These are phyloP conservation scores for Metschnikowia cubensis DNA, from an alignment of 805 yeast genomes.

Conservation along the genomic window DNA sequence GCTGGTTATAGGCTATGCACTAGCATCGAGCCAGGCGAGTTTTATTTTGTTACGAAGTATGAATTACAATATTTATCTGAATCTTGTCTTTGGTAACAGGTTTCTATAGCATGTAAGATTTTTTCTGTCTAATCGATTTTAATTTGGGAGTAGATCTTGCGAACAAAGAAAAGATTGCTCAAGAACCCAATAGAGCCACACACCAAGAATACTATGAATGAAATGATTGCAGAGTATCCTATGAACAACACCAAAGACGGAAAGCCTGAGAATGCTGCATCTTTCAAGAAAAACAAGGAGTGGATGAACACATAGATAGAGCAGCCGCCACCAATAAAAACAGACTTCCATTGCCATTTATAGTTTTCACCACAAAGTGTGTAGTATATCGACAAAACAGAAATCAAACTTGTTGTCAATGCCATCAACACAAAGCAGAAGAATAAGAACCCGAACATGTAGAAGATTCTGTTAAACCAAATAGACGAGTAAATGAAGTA, in stretches of 20 bases:
- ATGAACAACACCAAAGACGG: constrained; percentile 73
- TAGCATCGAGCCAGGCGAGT: background rate
- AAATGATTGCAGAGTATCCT: constrained; percentile 76
- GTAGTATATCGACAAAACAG: constrained; percentile 77
- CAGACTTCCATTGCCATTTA: constrained; percentile 96
- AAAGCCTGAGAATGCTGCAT: constrained; percentile 61
- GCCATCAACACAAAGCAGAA: constrained; percentile 83
- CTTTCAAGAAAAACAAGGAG: constrained; percentile 63
- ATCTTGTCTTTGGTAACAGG: background rate
- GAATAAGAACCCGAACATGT: constrained; percentile 96
- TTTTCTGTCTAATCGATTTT: constrained; percentile 58
- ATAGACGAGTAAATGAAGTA: constrained; percentile 86
- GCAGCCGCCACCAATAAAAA: constrained; percentile 86
- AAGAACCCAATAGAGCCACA: constrained; percentile 88
- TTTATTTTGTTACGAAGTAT: background rate
- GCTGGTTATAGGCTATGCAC: constrained; percentile 27
- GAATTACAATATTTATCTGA: constrained; percentile 2
- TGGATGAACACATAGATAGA: constrained; percentile 80
- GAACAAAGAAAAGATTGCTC: constrained; percentile 67
- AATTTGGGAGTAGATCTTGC: constrained; percentile 76
- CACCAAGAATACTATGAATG: constrained; percentile 66
- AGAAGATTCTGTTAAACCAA: constrained; percentile 91
- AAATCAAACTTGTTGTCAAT: constrained; percentile 73
- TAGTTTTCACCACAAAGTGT: constrained; percentile 87
- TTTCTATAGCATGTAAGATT: background rate